Evolutionary conservation across 192 early-diverging fungal genomes (phyloP), one percentile per base, ranked within the genome.

Genomic region (Phlyctochytrium bullatum): DNA sequence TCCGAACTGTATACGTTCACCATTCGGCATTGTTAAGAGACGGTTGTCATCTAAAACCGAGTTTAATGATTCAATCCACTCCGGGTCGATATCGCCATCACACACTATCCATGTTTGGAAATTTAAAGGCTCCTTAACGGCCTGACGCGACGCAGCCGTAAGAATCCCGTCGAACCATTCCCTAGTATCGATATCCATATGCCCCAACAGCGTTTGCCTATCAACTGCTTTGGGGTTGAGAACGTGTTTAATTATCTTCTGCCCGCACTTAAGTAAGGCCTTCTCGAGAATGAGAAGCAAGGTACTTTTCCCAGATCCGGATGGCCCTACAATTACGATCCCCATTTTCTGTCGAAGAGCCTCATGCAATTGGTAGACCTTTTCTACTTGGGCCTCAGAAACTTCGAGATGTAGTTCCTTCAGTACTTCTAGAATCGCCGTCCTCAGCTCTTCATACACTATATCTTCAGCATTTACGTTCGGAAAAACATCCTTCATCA

Each of bases 1-100:
- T 0, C 82, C 83, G 66, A 86, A 86, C 57, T 86, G 84, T 52
- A 86, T 86, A n/a, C 84, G 68, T 61, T 86, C 84, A 1, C 84
- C 84, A 57, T 82, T 86, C 17, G 84, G 84, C 81, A 86, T 85
- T 1, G 84, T 86, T 30, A 86, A 54, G 2, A 86, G 66, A 1
- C 81, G 61, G 59, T 86, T 86, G 69, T 86, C 84, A 60, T 86
- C 84, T 25, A 86, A 59, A 6, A 86, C 84, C 25, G 84, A 86
- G 66, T 86, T 86, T 16, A 86, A 64, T 2, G 80, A 83, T 67
- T 86, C 84, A 25, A 86, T 70, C 84, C 84, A 86, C 47, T 84
- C 84, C 0, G 84, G 84, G 57, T 86, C 84, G 54, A 86, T 70
- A 64, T 86, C 84, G 16, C 84, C 84, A 61, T 86, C 84, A 52